Conservation (phyloP, 31 red algal species). For the Odonthalia washingtoniensis region DNA sequence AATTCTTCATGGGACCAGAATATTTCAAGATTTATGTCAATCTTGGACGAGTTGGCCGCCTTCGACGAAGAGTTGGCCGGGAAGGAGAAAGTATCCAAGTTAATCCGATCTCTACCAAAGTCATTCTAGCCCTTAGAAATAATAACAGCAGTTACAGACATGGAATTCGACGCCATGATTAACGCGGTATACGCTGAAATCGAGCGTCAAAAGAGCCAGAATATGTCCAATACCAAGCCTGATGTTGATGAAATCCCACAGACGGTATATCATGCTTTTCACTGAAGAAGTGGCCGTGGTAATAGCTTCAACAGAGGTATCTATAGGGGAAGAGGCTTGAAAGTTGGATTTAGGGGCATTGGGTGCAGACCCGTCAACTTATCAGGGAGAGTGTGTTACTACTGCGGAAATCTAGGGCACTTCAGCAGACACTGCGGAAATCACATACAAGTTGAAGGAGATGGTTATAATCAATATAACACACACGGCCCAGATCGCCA, state of each 20-base stretch:
- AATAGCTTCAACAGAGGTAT: neutral
- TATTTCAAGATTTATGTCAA: neutral
- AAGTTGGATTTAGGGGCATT: too few species aligned
- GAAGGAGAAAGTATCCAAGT: neutral
- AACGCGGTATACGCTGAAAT: neutral
- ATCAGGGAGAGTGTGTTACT: too few species aligned
- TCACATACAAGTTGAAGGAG: too few species aligned
- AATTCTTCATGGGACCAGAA: neutral
- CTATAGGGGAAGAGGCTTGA: neutral
- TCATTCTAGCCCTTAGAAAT: neutral
- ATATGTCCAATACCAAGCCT: neutral
- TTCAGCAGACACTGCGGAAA: too few species aligned
- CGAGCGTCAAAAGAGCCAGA: neutral
- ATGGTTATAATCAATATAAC: too few species aligned
- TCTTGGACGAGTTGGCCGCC: neutral
- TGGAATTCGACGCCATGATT: neutral
- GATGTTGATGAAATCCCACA: neutral
- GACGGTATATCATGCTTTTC: neutral
- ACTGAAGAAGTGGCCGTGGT: neutral
- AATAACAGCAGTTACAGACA: neutral
- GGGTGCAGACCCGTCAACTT: too few species aligned
- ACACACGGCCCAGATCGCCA: too few species aligned
- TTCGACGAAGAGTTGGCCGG: neutral
- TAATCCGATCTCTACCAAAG: neutral
- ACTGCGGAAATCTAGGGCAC: too few species aligned